phyloP scores from a whole-genome alignment of 352 stramenopile genomes.

The Phytopythium oedochilum region DNA sequence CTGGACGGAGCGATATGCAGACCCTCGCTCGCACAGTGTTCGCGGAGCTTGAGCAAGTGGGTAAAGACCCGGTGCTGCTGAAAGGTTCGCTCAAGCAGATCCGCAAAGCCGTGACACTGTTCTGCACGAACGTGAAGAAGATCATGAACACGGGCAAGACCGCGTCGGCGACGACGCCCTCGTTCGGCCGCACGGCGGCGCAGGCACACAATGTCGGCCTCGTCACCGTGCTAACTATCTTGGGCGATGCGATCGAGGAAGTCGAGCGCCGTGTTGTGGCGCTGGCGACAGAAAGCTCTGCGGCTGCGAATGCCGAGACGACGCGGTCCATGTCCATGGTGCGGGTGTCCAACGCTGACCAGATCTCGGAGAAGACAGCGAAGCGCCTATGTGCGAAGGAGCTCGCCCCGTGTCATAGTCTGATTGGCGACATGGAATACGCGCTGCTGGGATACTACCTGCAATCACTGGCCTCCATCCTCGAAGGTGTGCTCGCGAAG shows the following conservation, averaged over 20 bases:
- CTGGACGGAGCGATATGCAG: slow-evolving; percentile 79
- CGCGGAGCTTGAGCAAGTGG: slow-evolving; percentile 60
- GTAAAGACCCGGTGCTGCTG: slow-evolving; percentile 50
- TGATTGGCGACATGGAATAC: slow-evolving; percentile 53
- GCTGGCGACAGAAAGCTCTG: slow-evolving; percentile 5
- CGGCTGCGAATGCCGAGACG: background rate
- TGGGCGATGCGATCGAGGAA: slow-evolving; percentile 62
- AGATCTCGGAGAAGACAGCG: slow-evolving; percentile 31
- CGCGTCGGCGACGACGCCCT: slow-evolving; percentile 37
- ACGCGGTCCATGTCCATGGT: background rate
- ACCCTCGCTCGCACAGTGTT: slow-evolving; percentile 73
- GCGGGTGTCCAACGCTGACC: background rate
- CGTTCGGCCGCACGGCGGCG: slow-evolving; percentile 46
- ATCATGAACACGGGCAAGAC: slow-evolving; percentile 70
- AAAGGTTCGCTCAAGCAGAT: slow-evolving; percentile 58
- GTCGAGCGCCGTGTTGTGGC: slow-evolving; percentile 36
- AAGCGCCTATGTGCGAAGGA: slow-evolving; percentile 32
- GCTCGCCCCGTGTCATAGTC: slow-evolving; percentile 37
- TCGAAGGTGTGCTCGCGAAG: slow-evolving; percentile 65
- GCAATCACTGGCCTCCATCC: slow-evolving; percentile 42
- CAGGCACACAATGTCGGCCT: slow-evolving; percentile 81
- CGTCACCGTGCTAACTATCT: slow-evolving; percentile 56
- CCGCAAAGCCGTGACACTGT: slow-evolving; percentile 54
- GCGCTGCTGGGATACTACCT: slow-evolving; percentile 69
- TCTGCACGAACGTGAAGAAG: slow-evolving; percentile 62